These are phyloP conservation scores for Danielia oregonensis DNA, from an alignment of 805 yeast species.

Conservation along the genomic window DNA sequence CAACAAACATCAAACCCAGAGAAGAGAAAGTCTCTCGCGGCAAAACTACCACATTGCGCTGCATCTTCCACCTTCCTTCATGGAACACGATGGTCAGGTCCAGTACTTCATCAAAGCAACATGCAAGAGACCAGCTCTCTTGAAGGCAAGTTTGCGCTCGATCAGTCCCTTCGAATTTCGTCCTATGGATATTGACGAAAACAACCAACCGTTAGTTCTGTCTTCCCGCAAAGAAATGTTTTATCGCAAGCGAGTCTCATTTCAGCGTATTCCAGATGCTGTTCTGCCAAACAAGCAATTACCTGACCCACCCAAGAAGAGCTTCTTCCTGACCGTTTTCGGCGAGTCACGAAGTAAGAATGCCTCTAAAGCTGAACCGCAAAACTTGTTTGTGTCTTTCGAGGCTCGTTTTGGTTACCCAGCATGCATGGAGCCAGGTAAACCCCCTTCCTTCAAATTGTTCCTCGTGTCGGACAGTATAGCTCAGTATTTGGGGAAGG, in stretches of 20 bases:
- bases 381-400: too few relatives aligned
- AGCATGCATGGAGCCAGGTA: slow-evolving; percentile 43
- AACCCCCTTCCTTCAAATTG: slow-evolving; percentile 32
- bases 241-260: slow-evolving; percentile 39
- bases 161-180: slow-evolving; percentile 50
- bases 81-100: slow-evolving; percentile 34
- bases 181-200: slow-evolving; percentile 41
- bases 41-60: slow-evolving; percentile 7
- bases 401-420: slow-evolving; percentile 50
- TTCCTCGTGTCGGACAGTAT: slow-evolving; percentile 27
- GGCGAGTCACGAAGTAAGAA: too few relatives aligned
- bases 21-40: too few relatives aligned
- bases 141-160: slow-evolving; percentile 45
- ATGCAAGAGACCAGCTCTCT: slow-evolving; percentile 48
- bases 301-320: slow-evolving; percentile 16
- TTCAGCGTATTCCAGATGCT: slow-evolving; percentile 31
- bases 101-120: slow-evolving; percentile 60
- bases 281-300: slow-evolving; percentile 15
- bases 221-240: slow-evolving; percentile 42
- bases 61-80: slow-evolving; percentile 14
- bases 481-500: slow-evolving; percentile 26
- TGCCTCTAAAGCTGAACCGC: too few relatives aligned
- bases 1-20: too few relatives aligned
- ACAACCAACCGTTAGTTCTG: slow-evolving; percentile 19
- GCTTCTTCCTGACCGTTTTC: slow-evolving; percentile 10